These are phyloP conservation scores for Ramichloridium luteum DNA, from an alignment of 2,329 filamentous ascomycete species.

Conservation along the genomic window DNA sequence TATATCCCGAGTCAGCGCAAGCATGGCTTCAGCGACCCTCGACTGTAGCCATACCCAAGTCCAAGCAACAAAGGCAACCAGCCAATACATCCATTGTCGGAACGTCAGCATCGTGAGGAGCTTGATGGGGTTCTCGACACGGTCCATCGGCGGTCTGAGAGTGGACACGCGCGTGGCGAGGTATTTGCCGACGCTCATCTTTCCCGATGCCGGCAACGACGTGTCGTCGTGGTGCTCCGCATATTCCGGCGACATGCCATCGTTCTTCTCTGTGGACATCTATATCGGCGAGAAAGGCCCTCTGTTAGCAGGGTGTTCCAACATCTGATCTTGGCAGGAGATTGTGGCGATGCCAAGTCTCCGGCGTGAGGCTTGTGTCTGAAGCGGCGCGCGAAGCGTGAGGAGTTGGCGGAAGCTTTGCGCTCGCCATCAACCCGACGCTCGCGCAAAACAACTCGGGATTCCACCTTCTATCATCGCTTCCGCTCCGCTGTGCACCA, in stretches of 20 bases:
- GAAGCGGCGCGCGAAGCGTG: too few species aligned
- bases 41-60: constrained; percentile 26
- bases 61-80: constrained; percentile 38
- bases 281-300: too few species aligned
- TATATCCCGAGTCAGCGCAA: constrained; percentile 44
- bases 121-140: constrained; percentile 42
- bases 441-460: too few species aligned
- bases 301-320: too few species aligned
- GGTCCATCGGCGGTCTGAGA: constrained; percentile 44
- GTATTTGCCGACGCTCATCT: constrained; percentile 36
- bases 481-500: too few species aligned
- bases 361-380: too few species aligned
- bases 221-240: not conserved
- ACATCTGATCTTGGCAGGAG: too few species aligned
- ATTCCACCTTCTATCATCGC: too few species aligned
- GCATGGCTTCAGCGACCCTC: constrained; percentile 33
- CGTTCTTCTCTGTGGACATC: not conserved
- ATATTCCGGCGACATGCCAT: not conserved
- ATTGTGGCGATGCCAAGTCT: too few species aligned
- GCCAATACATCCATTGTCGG: constrained; percentile 49
- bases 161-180: constrained; percentile 41
- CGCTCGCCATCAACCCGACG: too few species aligned
- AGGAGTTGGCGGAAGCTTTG: too few species aligned
- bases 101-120: constrained; percentile 39
- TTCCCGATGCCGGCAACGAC: constrained; percentile 10